These are phyloP conservation scores for Phytophthora aleatoria DNA, from an alignment of 352 stramenopile species.

Conservation along the genomic window DNA sequence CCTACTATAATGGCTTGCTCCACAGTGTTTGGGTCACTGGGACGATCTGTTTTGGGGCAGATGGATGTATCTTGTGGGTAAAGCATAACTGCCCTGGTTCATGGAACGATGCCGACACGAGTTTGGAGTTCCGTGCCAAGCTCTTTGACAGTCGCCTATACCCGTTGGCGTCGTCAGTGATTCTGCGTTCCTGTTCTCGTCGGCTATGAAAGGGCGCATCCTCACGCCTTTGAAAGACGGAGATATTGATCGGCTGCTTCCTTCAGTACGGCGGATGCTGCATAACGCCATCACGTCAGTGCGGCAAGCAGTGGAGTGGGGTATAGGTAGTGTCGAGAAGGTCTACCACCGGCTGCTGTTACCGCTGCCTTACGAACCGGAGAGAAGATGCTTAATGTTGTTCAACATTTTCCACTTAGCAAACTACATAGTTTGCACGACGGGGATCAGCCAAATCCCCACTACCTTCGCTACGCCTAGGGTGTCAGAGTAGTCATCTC, in stretches of 20 bases:
- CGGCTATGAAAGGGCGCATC: neutral
- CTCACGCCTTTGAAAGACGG: neutral
- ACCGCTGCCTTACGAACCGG: neutral
- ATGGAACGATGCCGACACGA: neutral
- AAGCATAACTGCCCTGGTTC: neutral
- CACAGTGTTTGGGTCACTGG: neutral
- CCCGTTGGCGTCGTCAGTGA: neutral
- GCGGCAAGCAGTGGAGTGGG: neutral
- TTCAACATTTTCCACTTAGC: neutral
- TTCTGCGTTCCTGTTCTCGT: neutral
- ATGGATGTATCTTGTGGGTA: neutral
- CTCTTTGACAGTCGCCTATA: neutral
- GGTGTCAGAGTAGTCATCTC: too few relatives aligned
- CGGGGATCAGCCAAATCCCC: neutral
- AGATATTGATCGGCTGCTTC: neutral
- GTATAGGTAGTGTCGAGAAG: neutral
- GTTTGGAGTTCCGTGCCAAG: neutral
- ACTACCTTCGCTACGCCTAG: too few relatives aligned
- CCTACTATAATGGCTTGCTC: neutral
- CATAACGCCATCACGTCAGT: neutral
- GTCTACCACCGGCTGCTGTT: neutral
- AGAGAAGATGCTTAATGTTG: neutral
- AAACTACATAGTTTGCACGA: neutral
- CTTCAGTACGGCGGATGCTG: neutral
- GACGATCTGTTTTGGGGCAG: neutral